Conservation (phyloP, 306 rosid genomes). For the Morella rubra region DNA sequence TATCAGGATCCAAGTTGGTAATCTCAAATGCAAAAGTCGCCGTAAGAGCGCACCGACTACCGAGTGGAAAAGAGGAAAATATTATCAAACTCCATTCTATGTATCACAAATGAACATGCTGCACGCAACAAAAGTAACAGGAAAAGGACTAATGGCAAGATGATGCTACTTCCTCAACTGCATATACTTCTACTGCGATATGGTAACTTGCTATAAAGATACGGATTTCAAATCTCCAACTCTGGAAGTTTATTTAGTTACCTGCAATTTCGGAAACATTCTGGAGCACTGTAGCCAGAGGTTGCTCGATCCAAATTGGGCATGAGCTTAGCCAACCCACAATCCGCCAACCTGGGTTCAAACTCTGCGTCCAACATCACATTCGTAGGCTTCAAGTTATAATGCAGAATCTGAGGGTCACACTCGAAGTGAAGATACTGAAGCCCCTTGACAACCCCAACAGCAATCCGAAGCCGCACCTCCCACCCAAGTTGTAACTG, state of each 20-base stretch:
- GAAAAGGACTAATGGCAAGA: neutral
- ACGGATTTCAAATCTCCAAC: neutral
- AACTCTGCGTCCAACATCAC: conserved; percentile 83
- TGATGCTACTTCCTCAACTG: neutral
- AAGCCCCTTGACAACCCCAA: conserved; percentile 93
- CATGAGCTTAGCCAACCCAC: conserved; percentile 69
- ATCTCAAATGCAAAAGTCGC: neutral
- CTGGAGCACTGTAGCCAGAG: conserved; percentile 69
- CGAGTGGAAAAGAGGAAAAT: neutral
- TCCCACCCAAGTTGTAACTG: conserved; percentile 80
- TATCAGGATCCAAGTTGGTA: neutral
- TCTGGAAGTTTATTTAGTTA: conserved; percentile 21
- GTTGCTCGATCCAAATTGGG: conserved; percentile 53
- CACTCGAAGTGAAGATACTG: conserved; percentile 83
- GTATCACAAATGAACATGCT: neutral
- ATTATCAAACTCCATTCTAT: neutral
- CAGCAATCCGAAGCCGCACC: conserved; percentile 80
- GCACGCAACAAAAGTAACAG: neutral
- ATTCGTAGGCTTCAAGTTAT: conserved; percentile 81
- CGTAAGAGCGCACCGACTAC: neutral
- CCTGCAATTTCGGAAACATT: conserved; percentile 77
- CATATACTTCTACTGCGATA: neutral
- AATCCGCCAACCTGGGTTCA: conserved; percentile 88
- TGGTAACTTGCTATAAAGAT: neutral
- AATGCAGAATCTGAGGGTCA: conserved; percentile 78